phyloP scores from a whole-genome alignment of 2,329 filamentous ascomycete genomes.

The Penicillium sp. region DNA sequence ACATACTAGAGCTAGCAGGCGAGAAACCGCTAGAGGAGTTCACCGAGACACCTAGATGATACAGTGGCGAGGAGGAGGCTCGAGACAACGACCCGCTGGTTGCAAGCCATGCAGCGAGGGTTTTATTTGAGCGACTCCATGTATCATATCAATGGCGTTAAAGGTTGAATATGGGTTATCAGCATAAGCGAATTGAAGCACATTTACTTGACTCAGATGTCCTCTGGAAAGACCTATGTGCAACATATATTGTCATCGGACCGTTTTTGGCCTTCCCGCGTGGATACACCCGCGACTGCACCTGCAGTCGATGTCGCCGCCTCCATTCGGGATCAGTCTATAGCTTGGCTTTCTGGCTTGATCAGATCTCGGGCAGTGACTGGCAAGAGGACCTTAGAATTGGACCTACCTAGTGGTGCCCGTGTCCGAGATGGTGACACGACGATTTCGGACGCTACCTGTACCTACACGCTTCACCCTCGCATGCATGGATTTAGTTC shows the following conservation, averaged over 20 bases:
- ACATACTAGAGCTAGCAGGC: slow-evolving; percentile 44
- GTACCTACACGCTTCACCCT: not conserved
- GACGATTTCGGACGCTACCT: not conserved
- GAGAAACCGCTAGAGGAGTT: slow-evolving; percentile 27
- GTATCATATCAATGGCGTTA: slow-evolving; percentile 6
- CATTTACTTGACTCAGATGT: not conserved
- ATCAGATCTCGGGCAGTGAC: not conserved
- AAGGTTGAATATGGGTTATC: slow-evolving; percentile 3
- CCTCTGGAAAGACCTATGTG: not conserved
- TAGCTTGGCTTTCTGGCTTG: not conserved
- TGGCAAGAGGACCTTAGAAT: not conserved
- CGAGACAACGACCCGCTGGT: not conserved
- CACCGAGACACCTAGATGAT: slow-evolving; percentile 2
- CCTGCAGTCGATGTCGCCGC: not conserved
- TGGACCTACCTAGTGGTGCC: not conserved
- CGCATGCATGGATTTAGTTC: not conserved
- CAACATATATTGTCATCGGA: not conserved
- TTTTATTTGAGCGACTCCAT: not conserved
- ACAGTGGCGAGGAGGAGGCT: not conserved
- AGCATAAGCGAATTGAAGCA: slow-evolving; percentile 5
- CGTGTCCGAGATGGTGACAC: not conserved
- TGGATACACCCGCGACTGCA: not conserved
- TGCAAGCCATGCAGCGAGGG: slow-evolving; percentile 1
- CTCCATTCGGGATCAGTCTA: not conserved
- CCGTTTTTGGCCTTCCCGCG: not conserved